Conservation (phyloP, 768 basidiomycete species). For the Mrakia hoshinonis region DNA sequence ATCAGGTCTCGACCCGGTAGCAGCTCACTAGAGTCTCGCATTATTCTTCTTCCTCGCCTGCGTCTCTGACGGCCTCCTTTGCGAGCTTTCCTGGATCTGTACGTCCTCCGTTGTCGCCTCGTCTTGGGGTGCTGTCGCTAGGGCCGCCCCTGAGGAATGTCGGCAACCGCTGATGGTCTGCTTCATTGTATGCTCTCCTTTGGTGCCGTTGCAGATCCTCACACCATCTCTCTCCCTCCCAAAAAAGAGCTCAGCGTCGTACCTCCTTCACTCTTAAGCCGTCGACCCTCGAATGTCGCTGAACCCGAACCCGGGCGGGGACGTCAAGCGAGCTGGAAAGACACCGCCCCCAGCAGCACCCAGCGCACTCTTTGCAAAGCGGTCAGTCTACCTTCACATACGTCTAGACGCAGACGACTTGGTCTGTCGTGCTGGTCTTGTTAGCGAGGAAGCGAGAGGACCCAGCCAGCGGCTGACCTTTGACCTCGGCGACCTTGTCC, state of each 20-base stretch:
- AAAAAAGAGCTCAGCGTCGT: too few relatives aligned
- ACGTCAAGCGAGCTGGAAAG: constrained; percentile 9
- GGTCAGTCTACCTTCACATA: background rate
- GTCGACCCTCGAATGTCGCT: background rate
- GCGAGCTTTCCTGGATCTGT: background rate
- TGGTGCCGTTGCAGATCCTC: too few relatives aligned
- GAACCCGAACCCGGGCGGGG: background rate
- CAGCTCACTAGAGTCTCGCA: constrained; percentile 8
- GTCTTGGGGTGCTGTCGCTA: too few relatives aligned
- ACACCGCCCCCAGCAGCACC: constrained; percentile 18
- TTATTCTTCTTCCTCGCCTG: background rate
- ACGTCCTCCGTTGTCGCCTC: too few relatives aligned
- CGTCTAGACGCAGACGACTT: background rate
- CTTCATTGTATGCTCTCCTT: too few relatives aligned
- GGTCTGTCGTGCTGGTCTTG: too few relatives aligned
- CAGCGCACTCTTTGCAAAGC: constrained; percentile 9
- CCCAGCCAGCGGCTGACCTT: background rate
- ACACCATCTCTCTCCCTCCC: too few relatives aligned
- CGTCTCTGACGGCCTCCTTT: background rate
- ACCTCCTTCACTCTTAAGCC: too few relatives aligned
- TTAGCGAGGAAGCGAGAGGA: background rate
- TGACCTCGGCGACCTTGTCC: background rate
- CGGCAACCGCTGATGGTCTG: too few relatives aligned
- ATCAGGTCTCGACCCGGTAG: constrained; percentile 12
- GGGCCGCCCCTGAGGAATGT: too few relatives aligned